phyloP scores from a whole-genome alignment of 1,139 yeast genomes.

The Yamadazyma sp. region DNA sequence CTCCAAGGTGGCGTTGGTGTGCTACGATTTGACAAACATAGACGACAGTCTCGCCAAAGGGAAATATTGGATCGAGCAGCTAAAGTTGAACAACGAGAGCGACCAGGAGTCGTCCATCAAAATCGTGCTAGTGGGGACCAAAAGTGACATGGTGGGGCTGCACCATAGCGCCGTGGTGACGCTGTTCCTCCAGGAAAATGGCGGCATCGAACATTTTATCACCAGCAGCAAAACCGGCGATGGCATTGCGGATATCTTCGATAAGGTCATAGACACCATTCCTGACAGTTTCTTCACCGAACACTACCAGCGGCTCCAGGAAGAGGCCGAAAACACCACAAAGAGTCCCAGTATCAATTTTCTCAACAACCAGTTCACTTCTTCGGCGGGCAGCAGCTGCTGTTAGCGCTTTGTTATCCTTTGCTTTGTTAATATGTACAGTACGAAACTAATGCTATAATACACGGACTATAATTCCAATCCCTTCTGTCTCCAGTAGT shows the following conservation, averaged over 20 bases:
- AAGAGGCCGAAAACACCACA: constrained; percentile 10
- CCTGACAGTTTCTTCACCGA: constrained; percentile 30
- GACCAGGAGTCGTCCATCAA: constrained; percentile 18
- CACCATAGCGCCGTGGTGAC: constrained; percentile 6
- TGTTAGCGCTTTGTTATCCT: too few relatives aligned
- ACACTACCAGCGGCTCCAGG: constrained; percentile 14
- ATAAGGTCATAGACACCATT: constrained; percentile 42
- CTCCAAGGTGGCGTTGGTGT: constrained; percentile 43
- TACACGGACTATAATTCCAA: constrained; percentile 22
- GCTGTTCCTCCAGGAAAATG: constrained; percentile 11
- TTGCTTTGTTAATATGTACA: constrained; percentile 4
- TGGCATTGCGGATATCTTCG: constrained; percentile 45
- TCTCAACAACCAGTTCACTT: constrained; percentile 12
- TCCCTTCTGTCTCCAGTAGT: constrained; percentile 48
- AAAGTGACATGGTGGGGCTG: constrained; percentile 22
- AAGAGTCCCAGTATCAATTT: constrained; percentile 10
- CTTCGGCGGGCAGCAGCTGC: constrained; percentile 6
- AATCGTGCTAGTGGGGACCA: constrained; percentile 39
- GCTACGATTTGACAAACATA: constrained; percentile 37
- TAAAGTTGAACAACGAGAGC: constrained; percentile 27
- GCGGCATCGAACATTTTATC: constrained; percentile 21
- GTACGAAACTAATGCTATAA: constrained; percentile 3
- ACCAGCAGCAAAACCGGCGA: constrained; percentile 52
- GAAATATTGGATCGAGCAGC: constrained; percentile 47
- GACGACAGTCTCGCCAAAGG: constrained; percentile 38